Base-by-base conservation (phyloP, 2,329 filamentous ascomycete species). In the Claviceps pazoutovae region DNA sequence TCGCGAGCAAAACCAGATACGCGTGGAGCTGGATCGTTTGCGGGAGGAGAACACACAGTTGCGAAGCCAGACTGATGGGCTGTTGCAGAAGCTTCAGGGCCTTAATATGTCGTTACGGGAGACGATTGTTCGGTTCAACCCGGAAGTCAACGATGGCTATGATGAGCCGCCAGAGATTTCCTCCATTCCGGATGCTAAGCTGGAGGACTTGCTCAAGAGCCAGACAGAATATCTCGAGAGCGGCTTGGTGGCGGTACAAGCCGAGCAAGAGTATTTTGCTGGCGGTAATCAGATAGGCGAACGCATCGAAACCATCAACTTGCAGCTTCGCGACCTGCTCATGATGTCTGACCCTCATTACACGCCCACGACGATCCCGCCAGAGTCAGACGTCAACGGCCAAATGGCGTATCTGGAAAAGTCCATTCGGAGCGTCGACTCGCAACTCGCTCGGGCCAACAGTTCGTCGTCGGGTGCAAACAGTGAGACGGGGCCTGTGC, bases 151-250 rank as follows among this genome's bases (percentile, higher is more conserved):
- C 56, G 60, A 60, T 37, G 66, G 68, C 44, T 79, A 75, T 55
- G 60, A 64, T 8, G 61, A 67, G 7, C 72, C 74, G 1, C 73
- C 75, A 0, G 63, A 61, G 13, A 64, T 58, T 26, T 41, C 54
- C 14, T 50, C 55, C 34, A 51, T 53, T 21, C 58, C 57, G 54
- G 60, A 59, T 41, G 64, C 54, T 58, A 70, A 74, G 49, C 66
- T 75, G 14, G 72, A 71, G 7, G 70, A 73, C 17, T 67, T 73
- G 52, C 64, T 83, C 21, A 65, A 66, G 30, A 70, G 62, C 41
- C 84, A 90, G 60, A 66, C 93, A 19, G 79, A 83, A 42, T 90
- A 88, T 59, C 71, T 94, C 3, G 81, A 86, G 53, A 77, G 78
- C 58, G 79, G 80, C 1, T 68, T 93, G 36, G 69, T 73, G 34